These are phyloP conservation scores for Irpex sp. DNA, from an alignment of 1,284 basidiomycete genomes.

Conservation along the genomic window DNA sequence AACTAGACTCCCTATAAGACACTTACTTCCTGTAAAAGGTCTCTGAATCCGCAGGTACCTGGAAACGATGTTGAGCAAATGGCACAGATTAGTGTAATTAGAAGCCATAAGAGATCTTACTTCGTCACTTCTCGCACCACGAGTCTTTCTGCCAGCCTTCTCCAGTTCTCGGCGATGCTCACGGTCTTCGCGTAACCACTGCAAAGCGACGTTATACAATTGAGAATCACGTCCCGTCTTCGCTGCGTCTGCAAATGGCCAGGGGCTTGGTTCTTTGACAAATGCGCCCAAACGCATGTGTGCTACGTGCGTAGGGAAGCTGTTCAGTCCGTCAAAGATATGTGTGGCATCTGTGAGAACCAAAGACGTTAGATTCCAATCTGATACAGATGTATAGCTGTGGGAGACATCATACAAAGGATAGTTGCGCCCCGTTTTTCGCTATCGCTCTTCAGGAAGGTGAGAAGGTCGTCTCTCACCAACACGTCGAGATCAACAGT, in stretches of 20 bases:
- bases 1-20: conserved; percentile 6
- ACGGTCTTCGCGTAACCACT: conserved; percentile 85
- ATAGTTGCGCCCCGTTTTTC: conserved; percentile 84
- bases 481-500: conserved; percentile 99
- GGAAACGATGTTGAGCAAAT: conserved; percentile 6
- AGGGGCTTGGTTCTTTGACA: conserved; percentile 61
- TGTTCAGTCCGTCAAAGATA: conserved; percentile 87
- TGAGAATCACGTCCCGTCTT: conserved; percentile 31
- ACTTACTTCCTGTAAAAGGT: conserved; percentile 86
- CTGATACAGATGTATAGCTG: neutral
- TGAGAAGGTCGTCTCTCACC: conserved; percentile 88
- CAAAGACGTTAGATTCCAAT: neutral
- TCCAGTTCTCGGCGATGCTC: conserved; percentile 58
- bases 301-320: conserved; percentile 87
- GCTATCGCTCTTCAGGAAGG: conserved; percentile 85
- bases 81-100: neutral
- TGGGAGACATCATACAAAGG: conserved; percentile 61
- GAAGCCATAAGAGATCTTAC: conserved; percentile 34
- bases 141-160: conserved; percentile 54
- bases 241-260: conserved; percentile 44
- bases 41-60: conserved; percentile 75
- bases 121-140: conserved; percentile 66
- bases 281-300: conserved; percentile 86
- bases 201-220: conserved; percentile 73
- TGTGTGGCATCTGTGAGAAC: conserved; percentile 79